phyloP scores from a whole-genome alignment of 305 asterid genomes.

The Fraxinus baroniana region DNA sequence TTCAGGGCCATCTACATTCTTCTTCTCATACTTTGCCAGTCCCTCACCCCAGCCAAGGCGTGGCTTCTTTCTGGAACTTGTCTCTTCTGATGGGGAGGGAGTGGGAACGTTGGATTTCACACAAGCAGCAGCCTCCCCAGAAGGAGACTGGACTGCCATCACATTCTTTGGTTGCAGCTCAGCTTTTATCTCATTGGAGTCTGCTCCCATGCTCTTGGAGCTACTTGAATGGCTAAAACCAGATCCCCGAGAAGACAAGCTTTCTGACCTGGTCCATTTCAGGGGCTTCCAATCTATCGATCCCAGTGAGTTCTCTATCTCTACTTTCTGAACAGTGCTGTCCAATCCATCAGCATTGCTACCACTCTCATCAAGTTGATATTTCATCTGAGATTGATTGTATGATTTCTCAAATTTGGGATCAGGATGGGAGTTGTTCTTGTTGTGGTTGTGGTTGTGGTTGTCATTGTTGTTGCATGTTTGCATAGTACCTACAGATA shows the following conservation, averaged over 20 bases:
- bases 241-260: constrained; percentile 77
- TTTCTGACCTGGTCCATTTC: constrained; percentile 83
- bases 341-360: constrained; percentile 31
- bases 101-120: constrained; percentile 45
- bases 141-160: constrained; percentile 52
- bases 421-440: constrained; percentile 35
- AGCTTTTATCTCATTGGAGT: constrained; percentile 49
- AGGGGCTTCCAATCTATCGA: constrained; percentile 75
- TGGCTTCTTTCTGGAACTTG: constrained; percentile 81
- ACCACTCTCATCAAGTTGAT: constrained; percentile 48
- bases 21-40: constrained; percentile 93
- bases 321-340: constrained; percentile 47
- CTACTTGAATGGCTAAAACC: constrained; percentile 72
- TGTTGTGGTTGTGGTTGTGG: constrained; percentile 8
- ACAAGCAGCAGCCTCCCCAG: constrained; percentile 43
- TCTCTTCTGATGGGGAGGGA: constrained; percentile 62
- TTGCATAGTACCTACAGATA: constrained; percentile 52
- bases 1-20: constrained; percentile 78
- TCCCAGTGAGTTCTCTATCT: constrained; percentile 54
- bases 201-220: constrained; percentile 70
- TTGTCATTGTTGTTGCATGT: constrained; percentile 27
- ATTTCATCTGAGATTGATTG: constrained; percentile 46
- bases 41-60: constrained; percentile 99
- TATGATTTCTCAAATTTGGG: constrained; percentile 39
- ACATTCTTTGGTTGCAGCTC: constrained; percentile 52